Conservation (phyloP, 2,329 filamentous ascomycete genomes). For the Calonectria hongkongensis region DNA sequence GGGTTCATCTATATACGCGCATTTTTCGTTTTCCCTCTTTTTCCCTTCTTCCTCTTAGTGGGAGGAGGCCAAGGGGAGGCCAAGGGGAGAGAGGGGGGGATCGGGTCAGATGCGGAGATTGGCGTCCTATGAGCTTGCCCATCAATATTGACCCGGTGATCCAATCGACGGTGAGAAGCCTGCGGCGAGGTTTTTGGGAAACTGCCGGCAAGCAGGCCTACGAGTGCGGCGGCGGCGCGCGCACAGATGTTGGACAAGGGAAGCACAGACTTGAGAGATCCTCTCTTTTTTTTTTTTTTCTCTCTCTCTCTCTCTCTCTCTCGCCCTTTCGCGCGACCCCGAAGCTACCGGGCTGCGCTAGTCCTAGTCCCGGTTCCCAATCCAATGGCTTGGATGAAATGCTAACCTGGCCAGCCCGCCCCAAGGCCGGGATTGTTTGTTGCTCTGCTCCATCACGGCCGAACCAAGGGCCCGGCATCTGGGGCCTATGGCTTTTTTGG, state of each 20-base stretch:
- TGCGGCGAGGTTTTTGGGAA: background rate
- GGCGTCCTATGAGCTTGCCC: constrained; percentile 10
- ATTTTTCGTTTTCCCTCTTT: too few relatives aligned
- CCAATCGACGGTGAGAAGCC: constrained; percentile 9
- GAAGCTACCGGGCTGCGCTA: constrained; percentile 1
- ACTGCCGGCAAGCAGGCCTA: background rate
- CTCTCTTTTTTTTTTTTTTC: background rate
- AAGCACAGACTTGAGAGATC: constrained; percentile 30
- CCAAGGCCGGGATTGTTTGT: constrained; percentile 12
- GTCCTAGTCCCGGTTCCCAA: constrained; percentile 23
- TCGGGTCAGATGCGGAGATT: constrained; percentile 6
- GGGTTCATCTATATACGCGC: background rate
- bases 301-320: background rate
- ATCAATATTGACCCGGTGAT: constrained; percentile 6
- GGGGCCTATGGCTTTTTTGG: constrained; percentile 19
- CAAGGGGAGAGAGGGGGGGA: background rate
- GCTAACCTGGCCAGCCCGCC: constrained; percentile 19
- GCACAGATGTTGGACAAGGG: constrained; percentile 14
- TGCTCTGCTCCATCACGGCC: constrained; percentile 19
- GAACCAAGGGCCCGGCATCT: constrained; percentile 33
- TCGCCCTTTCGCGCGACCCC: constrained; percentile 15
- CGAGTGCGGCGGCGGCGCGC: background rate
- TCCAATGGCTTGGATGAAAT: constrained; percentile 25
- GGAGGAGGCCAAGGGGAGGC: background rate
- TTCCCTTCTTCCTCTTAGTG: background rate